A percentile compares a stretch with the other conserved stretches of the same genome.
Evolutionary conservation across 192 early-diverging fungal species (phyloP).

Genomic region (Podila horticola): DNA sequence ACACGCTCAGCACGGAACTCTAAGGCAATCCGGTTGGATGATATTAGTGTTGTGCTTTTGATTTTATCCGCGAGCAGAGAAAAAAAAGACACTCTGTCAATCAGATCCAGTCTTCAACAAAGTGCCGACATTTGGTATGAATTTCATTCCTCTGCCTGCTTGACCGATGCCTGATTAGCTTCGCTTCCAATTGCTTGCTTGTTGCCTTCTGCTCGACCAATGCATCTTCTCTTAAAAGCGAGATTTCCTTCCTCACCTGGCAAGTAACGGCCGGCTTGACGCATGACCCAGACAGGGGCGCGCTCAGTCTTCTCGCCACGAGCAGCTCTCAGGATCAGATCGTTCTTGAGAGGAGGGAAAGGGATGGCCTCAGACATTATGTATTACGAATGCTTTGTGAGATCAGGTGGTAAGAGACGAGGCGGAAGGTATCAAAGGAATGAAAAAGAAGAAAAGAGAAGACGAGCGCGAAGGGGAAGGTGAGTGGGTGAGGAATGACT

Average conservation of each 20-base stretch:
- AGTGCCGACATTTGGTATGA: too few relatives aligned
- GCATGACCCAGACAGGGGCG: conserved; percentile 97
- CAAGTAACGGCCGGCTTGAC: conserved; percentile 97
- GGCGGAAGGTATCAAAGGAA: not conserved
- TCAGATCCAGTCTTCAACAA: too few relatives aligned
- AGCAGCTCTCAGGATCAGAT: conserved; percentile 89
- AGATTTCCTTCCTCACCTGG: conserved; percentile 70
- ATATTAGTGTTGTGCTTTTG: too few relatives aligned
- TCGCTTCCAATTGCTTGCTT: too few relatives aligned
- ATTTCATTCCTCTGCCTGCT: too few relatives aligned
- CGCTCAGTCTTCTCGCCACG: conserved; percentile 82
- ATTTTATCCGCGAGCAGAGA: too few relatives aligned
- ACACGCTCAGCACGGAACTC: conserved; percentile 90
- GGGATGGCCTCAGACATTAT: conserved; percentile 32
- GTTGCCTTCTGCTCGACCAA: too few relatives aligned
- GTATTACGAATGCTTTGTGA: not conserved
- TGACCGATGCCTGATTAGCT: too few relatives aligned
- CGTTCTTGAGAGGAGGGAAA: conserved; percentile 93
- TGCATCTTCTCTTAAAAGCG: not conserved
- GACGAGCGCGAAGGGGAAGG: not conserved
- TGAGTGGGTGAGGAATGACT: too few relatives aligned
- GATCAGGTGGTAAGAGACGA: not conserved
- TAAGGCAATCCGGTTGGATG: conserved; percentile 15
- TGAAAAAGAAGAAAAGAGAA: not conserved
- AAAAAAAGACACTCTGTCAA: too few relatives aligned